These are phyloP conservation scores for Syzygium aqueum DNA, from an alignment of 345 rosid species.

Conservation along the genomic window DNA sequence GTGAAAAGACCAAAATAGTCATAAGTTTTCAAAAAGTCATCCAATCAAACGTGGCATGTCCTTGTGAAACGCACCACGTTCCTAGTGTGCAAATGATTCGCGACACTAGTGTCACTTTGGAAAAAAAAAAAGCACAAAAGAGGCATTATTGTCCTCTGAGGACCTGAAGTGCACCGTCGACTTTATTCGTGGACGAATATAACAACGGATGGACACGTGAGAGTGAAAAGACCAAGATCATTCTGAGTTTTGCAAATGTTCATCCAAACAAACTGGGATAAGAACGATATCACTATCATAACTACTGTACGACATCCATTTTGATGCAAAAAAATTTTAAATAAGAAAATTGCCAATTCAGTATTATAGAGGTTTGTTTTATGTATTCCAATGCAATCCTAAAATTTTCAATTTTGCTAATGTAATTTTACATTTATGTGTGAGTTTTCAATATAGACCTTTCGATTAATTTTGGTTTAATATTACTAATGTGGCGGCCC, in stretches of 20 bases:
- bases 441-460: too few relatives aligned
- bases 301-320: background rate
- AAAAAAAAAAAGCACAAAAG: too few relatives aligned
- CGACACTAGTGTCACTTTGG: background rate
- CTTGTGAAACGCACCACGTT: too few relatives aligned
- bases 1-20: accelerated
- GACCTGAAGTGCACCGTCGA: background rate
- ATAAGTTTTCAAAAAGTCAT: accelerated
- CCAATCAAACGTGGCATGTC: background rate
- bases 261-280: background rate
- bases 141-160: background rate
- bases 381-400: too few relatives aligned
- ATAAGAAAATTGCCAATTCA: too few relatives aligned
- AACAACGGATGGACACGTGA: background rate
- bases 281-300: background rate
- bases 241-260: background rate
- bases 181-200: background rate
- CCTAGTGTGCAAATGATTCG: background rate
- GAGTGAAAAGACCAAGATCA: background rate
- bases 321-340: accelerated
- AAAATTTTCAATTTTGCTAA: too few relatives aligned
- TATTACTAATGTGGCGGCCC: too few relatives aligned
- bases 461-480: too few relatives aligned
- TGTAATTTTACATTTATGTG: too few relatives aligned
- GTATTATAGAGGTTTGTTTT: too few relatives aligned